Base-by-base conservation (phyloP, 179 eudicot species). In the Heliamphora ciliata region DNA sequence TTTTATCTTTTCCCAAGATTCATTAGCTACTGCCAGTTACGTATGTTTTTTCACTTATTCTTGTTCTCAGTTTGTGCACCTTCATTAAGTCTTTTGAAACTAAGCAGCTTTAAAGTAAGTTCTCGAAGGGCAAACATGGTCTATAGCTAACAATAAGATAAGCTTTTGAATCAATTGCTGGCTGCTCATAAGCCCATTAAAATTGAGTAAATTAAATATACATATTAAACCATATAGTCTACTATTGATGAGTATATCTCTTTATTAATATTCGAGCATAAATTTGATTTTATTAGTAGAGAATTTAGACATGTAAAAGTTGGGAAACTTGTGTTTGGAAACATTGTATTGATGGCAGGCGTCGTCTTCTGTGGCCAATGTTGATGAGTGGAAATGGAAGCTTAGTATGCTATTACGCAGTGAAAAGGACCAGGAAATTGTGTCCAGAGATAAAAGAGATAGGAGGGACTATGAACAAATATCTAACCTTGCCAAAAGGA, bases 331-430 rank as follows among this genome's bases (percentile, higher is more conserved):
- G 18, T 64, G 40, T 40, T 79, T n/a, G 80, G 6, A 74, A 55
- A 47, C 18, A 24, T 55, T 61, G 76, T 81, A 40, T 82, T 66
- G 70, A 80, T 85, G 82, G 77, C 73, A 96, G 99, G 97, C 94
- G 54, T 91, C 99, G 18, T 94, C 99, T 74, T 94, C 99, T 3
- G 98, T 94, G 86, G 97, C 97, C 76, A 96, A 96, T 83, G 87
- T 96, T 82, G 99, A 96, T 83, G 97, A 94, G 87, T 96, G 99
- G 99, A 96, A 93, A 87, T 94, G 98, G 98, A 96, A 96, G 81
- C 97, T 96, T 82, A 91, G 93, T 88, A 82, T 91, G 92, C 88
- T 96, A 81, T 89, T 86, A 76, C 94, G 91, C 61, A 93, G 80
- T 89, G 98, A 93, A 81, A 83, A 86, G 52, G 97, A 96, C 67